A percentile compares a stretch with the other conserved stretches of the same genome.
phyloP scores from a whole-genome alignment of 2,329 filamentous ascomycete species.

The Colletotrichum sp. region DNA sequence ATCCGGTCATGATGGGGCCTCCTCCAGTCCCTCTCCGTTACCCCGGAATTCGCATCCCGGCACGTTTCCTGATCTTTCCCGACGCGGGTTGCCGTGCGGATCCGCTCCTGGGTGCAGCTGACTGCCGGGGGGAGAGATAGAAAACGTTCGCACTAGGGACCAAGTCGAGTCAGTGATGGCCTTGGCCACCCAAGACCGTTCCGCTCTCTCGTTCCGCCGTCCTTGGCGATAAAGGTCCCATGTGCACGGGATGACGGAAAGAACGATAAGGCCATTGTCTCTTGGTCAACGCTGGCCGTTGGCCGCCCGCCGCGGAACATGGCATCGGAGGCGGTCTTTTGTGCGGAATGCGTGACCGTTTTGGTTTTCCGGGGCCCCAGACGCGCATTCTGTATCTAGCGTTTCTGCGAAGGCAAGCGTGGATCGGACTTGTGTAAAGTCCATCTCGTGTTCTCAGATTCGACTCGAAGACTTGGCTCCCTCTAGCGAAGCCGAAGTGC shows the following conservation, averaged over 20 bases:
- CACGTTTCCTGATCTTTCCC: not conserved
- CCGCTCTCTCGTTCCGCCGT: not conserved
- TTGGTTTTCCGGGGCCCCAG: not conserved
- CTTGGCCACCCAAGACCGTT: not conserved
- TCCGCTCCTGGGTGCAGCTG: not conserved
- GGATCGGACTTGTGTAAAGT: not conserved
- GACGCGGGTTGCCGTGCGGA: not conserved
- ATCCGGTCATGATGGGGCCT: not conserved
- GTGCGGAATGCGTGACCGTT: not conserved
- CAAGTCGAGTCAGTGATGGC: not conserved
- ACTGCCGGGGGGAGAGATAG: not conserved
- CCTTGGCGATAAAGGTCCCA: not conserved
- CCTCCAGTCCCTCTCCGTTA: not conserved
- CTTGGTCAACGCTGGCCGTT: not conserved
- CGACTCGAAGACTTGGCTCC: not conserved
- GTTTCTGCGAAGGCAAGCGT: not conserved
- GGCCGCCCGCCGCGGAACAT: not conserved
- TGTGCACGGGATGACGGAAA: not conserved
- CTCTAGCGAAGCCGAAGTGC: not conserved
- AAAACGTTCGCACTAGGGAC: not conserved
- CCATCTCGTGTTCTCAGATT: not conserved
- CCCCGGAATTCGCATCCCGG: not conserved
- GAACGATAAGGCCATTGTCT: not conserved
- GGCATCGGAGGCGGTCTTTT: not conserved
- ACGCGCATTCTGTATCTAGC: not conserved